phyloP scores from a whole-genome alignment of 108 stramenopile genomes.

The Stephanodiscus minutulus region DNA sequence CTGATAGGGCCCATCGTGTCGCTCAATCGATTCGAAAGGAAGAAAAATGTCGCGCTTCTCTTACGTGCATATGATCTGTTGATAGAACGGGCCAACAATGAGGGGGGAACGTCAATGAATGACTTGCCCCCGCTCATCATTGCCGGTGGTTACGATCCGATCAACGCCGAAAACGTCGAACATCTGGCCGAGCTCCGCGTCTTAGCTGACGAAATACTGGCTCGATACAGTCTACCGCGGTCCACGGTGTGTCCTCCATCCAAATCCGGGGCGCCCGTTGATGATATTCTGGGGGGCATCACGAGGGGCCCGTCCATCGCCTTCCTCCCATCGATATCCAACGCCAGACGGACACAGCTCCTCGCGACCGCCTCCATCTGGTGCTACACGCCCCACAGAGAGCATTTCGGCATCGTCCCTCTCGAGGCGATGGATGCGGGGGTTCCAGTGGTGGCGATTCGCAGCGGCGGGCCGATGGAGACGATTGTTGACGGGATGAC shows the following conservation, averaged over 20 bases:
- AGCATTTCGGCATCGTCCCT: constrained; percentile 99
- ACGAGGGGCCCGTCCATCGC: constrained; percentile 35
- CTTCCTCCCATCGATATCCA: constrained; percentile 78
- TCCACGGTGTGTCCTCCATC: constrained; percentile 30
- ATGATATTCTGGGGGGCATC: not conserved
- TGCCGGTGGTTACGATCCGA: constrained; percentile 96
- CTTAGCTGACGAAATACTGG: constrained; percentile 46
- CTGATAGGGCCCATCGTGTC: constrained; percentile 62
- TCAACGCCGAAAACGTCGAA: constrained; percentile 94
- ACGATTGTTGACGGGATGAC: constrained; percentile 86
- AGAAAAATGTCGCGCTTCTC: constrained; percentile 91
- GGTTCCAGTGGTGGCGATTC: constrained; percentile 83
- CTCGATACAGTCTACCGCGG: constrained; percentile 20
- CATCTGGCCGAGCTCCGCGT: constrained; percentile 78
- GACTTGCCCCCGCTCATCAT: constrained; percentile 69
- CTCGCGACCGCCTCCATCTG: constrained; percentile 74
- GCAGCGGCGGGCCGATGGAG: constrained; percentile 93
- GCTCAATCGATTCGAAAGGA: constrained; percentile 97
- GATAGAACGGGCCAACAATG: constrained; percentile 15
- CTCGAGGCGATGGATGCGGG: constrained; percentile 96
- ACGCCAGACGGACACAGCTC: constrained; percentile 71
- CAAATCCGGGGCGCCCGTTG: constrained; percentile 7
- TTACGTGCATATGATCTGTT: constrained; percentile 59
- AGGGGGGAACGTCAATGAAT: not conserved
- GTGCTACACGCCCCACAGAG: constrained; percentile 94